Percentiles rank a stretch among this genome's conserved stretches.
phyloP scores from a whole-genome alignment of 371 early-diverging fungal genomes.

The Choanephora cucurbitarum region DNA sequence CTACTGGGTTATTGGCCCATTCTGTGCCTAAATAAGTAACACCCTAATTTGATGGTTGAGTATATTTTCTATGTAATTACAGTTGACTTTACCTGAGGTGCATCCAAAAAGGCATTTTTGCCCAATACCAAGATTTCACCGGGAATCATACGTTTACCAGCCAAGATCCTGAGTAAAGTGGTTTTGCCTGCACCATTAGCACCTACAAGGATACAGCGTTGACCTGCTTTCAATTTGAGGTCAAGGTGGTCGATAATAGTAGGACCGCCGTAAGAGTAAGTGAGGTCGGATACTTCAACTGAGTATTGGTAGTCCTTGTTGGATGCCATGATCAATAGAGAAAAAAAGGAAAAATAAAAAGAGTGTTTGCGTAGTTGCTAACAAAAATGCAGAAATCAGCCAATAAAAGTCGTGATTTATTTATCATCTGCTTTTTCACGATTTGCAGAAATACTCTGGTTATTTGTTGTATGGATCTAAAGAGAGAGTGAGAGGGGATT shows the following conservation, averaged over 20 bases:
- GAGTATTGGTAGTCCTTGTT: slow-evolving; percentile 16
- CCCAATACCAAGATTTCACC: slow-evolving; percentile 61
- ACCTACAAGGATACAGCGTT: slow-evolving; percentile 63
- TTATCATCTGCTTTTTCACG: not conserved
- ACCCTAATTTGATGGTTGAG: slow-evolving; percentile 36
- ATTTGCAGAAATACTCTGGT: too few relatives aligned
- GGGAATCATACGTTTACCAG: slow-evolving; percentile 69
- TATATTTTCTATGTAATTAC: not conserved
- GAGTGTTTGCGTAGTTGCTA: not conserved
- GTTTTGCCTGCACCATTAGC: slow-evolving; percentile 74
- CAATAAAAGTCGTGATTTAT: slow-evolving; percentile 5
- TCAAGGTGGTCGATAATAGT: slow-evolving; percentile 56
- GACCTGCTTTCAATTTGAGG: slow-evolving; percentile 55
- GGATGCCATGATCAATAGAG: slow-evolving; percentile 7
- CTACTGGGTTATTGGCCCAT: slow-evolving; percentile 68
- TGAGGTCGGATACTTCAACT: slow-evolving; percentile 46
- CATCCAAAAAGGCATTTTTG: slow-evolving; percentile 67
- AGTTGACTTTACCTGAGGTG: slow-evolving; percentile 34
- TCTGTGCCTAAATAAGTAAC: slow-evolving; percentile 83
- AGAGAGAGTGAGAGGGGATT: too few relatives aligned
- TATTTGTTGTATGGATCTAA: too few relatives aligned
- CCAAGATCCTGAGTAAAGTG: slow-evolving; percentile 66
- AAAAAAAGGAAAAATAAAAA: slow-evolving; percentile 1
- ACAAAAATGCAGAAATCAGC: too few relatives aligned
- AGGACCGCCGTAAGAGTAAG: slow-evolving; percentile 65